These are phyloP conservation scores for Alternaria incomplexa DNA, from an alignment of 2,329 filamentous ascomycete species.

Conservation along the genomic window DNA sequence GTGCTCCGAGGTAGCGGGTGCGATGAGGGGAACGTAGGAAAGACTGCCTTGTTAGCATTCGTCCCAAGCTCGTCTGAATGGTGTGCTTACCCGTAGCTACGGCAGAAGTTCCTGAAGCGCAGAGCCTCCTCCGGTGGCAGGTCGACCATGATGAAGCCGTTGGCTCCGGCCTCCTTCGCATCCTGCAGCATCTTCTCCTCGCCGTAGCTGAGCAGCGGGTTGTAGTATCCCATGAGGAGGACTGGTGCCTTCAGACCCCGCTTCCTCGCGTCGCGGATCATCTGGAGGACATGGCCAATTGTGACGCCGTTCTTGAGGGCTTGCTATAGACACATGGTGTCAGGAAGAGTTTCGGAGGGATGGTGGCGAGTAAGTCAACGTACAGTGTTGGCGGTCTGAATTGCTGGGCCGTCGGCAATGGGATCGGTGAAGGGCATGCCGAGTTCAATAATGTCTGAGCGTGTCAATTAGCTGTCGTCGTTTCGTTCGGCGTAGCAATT, in stretches of 20 bases:
- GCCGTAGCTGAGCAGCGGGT: constrained; percentile 91
- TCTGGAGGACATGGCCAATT: constrained; percentile 76
- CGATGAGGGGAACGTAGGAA: constrained; percentile 96
- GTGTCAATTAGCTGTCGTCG: constrained; percentile 20
- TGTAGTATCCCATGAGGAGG: constrained; percentile 98
- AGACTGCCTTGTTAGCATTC: constrained; percentile 59
- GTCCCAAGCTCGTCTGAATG: background rate
- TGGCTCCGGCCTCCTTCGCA: constrained; percentile 82
- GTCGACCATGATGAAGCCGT: constrained; percentile 97
- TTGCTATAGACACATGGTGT: constrained; percentile 50
- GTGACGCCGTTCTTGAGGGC: constrained; percentile 90
- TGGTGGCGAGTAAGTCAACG: constrained; percentile 40
- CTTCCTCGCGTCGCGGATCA: constrained; percentile 80
- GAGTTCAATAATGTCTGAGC: constrained; percentile 87
- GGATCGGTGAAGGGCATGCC: constrained; percentile 97
- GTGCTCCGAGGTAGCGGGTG: constrained; percentile 86
- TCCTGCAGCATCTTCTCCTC: constrained; percentile 88
- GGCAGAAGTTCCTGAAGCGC: constrained; percentile 85
- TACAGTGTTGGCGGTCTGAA: constrained; percentile 92
- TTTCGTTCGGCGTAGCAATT: background rate
- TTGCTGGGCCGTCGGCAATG: constrained; percentile 96
- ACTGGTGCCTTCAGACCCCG: constrained; percentile 81
- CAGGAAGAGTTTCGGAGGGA: constrained; percentile 13
- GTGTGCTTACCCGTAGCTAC: constrained; percentile 69
- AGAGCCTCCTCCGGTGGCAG: constrained; percentile 95